These are phyloP conservation scores for Xylaria cubensis DNA, from an alignment of 495 filamentous ascomycete species.

Conservation along the genomic window DNA sequence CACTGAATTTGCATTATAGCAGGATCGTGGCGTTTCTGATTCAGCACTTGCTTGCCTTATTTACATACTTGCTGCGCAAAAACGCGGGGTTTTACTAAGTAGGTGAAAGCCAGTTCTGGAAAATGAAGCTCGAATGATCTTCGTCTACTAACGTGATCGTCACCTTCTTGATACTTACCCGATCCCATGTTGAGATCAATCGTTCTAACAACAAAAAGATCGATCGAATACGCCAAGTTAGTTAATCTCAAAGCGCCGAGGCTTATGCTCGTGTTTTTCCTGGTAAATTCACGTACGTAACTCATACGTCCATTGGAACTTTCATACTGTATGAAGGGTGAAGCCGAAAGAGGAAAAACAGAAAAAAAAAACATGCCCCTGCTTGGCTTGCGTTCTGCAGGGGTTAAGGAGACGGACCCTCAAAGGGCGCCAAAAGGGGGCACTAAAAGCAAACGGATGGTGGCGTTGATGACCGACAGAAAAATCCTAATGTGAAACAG, in stretches of 20 bases:
- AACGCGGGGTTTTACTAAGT: background rate
- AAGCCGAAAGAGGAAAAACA: background rate
- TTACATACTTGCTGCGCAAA: background rate
- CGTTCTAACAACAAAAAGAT: background rate
- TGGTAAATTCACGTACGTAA: background rate
- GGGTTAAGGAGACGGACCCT: slow-evolving; percentile 13
- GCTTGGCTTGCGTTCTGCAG: slow-evolving; percentile 16
- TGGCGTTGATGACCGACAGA: slow-evolving; percentile 20
- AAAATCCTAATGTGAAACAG: slow-evolving; percentile 18
- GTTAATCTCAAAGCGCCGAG: background rate
- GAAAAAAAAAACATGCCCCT: background rate
- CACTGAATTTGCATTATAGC: background rate
- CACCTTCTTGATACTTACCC: background rate
- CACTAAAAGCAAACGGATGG: slow-evolving; percentile 1
- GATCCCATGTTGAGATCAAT: background rate
- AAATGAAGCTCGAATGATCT: background rate
- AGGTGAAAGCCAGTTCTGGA: background rate
- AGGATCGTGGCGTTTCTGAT: background rate
- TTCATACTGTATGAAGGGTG: slow-evolving; percentile 8
- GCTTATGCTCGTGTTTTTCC: background rate
- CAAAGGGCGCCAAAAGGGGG: slow-evolving; percentile 2
- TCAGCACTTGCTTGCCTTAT: background rate
- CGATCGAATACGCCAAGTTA: background rate
- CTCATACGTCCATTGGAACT: background rate
- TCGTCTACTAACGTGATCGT: background rate